phyloP scores from a whole-genome alignment of 805 yeast species.

The Suhomyces kilbournensis region DNA sequence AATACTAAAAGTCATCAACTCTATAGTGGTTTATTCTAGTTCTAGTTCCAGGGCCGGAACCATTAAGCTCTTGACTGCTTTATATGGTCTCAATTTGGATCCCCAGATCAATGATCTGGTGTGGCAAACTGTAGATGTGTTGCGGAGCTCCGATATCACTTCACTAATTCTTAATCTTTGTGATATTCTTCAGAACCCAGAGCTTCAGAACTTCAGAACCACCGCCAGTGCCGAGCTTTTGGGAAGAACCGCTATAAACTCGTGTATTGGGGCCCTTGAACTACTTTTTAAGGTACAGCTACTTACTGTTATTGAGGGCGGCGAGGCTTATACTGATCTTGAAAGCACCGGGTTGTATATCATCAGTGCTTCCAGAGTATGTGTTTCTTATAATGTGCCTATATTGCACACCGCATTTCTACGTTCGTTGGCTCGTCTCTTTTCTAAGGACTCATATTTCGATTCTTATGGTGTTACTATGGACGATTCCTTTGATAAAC shows the following conservation, averaged over 20 bases:
- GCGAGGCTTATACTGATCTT: slow-evolving; percentile 20
- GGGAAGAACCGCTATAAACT: slow-evolving; percentile 15
- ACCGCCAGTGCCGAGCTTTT: background rate
- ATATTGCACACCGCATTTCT: slow-evolving; percentile 41
- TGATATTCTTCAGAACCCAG: slow-evolving; percentile 19
- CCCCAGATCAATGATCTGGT: slow-evolving; percentile 31
- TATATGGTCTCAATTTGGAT: slow-evolving; percentile 29
- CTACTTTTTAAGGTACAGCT: slow-evolving; percentile 31
- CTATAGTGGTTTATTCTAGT: slow-evolving; percentile 45
- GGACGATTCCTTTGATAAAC: slow-evolving; percentile 15
- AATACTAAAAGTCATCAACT: slow-evolving; percentile 41
- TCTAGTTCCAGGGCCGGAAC: slow-evolving; percentile 32
- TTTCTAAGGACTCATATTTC: slow-evolving; percentile 25
- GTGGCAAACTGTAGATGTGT: slow-evolving; percentile 37
- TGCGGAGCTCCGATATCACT: slow-evolving; percentile 38
- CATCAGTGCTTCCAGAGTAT: slow-evolving; percentile 28
- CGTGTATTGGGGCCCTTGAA: slow-evolving; percentile 40
- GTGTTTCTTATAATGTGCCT: slow-evolving; percentile 34
- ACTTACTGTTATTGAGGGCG: slow-evolving; percentile 11
- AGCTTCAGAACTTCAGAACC: slow-evolving; percentile 13
- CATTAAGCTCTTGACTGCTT: slow-evolving; percentile 46
- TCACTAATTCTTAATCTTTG: slow-evolving; percentile 17
- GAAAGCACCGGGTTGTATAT: slow-evolving; percentile 27
- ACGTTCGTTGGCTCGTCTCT: slow-evolving; percentile 36
- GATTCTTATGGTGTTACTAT: slow-evolving; percentile 14